phyloP scores from a whole-genome alignment of 2,329 filamentous ascomycete species.

The Purpureocillium lavendulum region DNA sequence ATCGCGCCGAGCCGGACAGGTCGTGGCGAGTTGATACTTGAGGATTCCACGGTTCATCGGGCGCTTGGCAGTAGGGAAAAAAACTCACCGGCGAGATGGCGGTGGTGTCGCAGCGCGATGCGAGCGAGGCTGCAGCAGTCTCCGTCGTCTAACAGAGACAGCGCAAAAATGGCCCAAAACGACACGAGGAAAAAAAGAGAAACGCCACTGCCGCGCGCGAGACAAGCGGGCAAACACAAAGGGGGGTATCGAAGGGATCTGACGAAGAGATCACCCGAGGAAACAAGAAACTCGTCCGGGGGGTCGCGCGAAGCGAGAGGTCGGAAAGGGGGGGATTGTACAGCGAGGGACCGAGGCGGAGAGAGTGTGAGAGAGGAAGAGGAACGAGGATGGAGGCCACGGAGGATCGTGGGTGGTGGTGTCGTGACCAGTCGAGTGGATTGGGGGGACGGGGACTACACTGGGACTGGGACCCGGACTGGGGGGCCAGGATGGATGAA shows the following conservation, averaged over 20 bases:
- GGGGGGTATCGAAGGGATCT: slow-evolving; percentile 8
- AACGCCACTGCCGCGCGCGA: slow-evolving; percentile 9
- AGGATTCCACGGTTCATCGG: no score
- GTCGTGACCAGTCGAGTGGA: slow-evolving; percentile 2
- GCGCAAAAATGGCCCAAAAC: background rate
- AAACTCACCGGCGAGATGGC: no score
- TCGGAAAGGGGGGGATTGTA: slow-evolving; percentile 5
- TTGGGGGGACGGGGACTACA: background rate
- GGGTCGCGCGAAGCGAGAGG: slow-evolving; percentile 2
- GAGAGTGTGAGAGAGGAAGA: background rate
- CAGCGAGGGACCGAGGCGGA: slow-evolving; percentile 4
- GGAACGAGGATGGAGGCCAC: background rate
- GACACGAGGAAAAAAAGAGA: background rate
- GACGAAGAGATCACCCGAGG: background rate
- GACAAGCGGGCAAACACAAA: slow-evolving; percentile 7
- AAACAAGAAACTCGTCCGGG: background rate
- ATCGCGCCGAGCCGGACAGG: background rate
- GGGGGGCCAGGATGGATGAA: slow-evolving; percentile 6
- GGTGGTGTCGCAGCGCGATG: background rate
- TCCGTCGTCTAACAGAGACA: background rate
- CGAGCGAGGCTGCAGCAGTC: background rate
- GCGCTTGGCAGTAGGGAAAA: no score
- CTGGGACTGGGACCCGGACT: background rate
- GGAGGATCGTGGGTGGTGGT: slow-evolving; percentile 8
- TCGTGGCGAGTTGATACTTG: no score